phyloP scores from a whole-genome alignment of 2,329 filamentous ascomycete genomes.

The Aspergillus felis region DNA sequence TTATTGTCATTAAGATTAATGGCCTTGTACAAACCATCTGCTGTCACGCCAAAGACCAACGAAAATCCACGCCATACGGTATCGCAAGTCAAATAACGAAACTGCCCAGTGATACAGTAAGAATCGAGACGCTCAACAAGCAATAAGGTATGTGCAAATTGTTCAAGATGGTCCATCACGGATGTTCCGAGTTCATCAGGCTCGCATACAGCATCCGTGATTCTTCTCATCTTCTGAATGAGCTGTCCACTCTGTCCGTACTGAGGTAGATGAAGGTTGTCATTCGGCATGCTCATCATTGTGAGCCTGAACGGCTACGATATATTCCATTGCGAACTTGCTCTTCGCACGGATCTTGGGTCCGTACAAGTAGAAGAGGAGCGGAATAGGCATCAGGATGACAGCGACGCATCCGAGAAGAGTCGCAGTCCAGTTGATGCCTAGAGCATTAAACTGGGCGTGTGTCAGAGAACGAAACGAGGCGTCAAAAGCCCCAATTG shows the following conservation, averaged over 20 bases:
- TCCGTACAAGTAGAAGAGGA: conserved; percentile 33
- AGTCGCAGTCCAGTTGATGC: conserved; percentile 30
- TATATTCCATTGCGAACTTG: conserved; percentile 31
- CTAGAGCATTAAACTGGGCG: conserved; percentile 41
- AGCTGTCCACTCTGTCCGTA: neutral
- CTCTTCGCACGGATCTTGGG: conserved; percentile 33
- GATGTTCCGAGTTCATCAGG: neutral
- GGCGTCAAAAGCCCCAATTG: neutral
- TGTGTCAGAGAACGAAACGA: neutral
- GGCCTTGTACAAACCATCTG: neutral
- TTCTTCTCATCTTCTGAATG: neutral
- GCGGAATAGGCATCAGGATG: conserved; percentile 29
- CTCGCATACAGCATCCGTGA: neutral
- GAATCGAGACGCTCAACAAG: neutral
- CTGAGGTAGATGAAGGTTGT: neutral
- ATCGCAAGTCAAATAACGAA: neutral
- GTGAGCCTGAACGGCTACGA: conserved; percentile 12
- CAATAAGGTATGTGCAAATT: neutral
- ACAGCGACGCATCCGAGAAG: conserved; percentile 28
- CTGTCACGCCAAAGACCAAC: neutral
- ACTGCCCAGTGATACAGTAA: neutral
- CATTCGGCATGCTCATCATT: conserved; percentile 4
- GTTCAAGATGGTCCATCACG: neutral
- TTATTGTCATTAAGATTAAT: neutral
- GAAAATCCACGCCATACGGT: neutral